A percentile compares a stretch with the other conserved stretches of the same genome.
Evolutionary conservation across 805 yeast genomes (phyloP).

Genomic region (Metschnikowia shivogae): DNA sequence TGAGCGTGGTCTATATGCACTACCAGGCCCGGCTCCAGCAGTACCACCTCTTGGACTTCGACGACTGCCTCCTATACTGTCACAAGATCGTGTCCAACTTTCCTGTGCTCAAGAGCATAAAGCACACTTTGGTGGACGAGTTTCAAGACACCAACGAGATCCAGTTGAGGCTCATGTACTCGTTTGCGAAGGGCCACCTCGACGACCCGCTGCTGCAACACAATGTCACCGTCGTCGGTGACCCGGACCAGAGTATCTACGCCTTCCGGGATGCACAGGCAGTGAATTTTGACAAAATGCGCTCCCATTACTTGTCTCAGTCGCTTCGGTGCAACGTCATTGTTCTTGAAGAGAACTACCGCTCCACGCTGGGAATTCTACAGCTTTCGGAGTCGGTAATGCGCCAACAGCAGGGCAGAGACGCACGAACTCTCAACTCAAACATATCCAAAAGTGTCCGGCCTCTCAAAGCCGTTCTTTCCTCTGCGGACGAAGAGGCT

Average conservation of each 20-base stretch:
- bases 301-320: slow-evolving; percentile 28
- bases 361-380: slow-evolving; percentile 71
- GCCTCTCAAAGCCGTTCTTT: slow-evolving; percentile 43
- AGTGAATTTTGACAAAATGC: slow-evolving; percentile 60
- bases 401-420: slow-evolving; percentile 52
- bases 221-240: slow-evolving; percentile 87
- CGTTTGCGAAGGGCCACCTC: slow-evolving; percentile 36
- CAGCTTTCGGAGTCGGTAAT: slow-evolving; percentile 61
- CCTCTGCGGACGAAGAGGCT: slow-evolving; percentile 51
- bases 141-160: slow-evolving; percentile 86
- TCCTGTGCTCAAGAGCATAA: slow-evolving; percentile 45
- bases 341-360: slow-evolving; percentile 64
- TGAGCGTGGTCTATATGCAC: slow-evolving; percentile 38
- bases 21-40: slow-evolving; percentile 49
- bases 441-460: slow-evolving; percentile 41
- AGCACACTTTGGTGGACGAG: slow-evolving; percentile 86
- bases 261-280: slow-evolving; percentile 80
- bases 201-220: slow-evolving; percentile 28
- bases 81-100: slow-evolving; percentile 45
- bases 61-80: slow-evolving; percentile 67
- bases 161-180: slow-evolving; percentile 66
- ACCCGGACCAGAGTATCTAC: slow-evolving; percentile 93
- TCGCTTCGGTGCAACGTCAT: slow-evolving; percentile 25
- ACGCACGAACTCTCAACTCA: slow-evolving; percentile 42
- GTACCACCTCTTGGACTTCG: slow-evolving; percentile 65